Percentiles rank a stretch among this genome's conserved stretches.
phyloP scores from a whole-genome alignment of 768 basidiomycete species.

The Hygrophoropsis aurantiaca region DNA sequence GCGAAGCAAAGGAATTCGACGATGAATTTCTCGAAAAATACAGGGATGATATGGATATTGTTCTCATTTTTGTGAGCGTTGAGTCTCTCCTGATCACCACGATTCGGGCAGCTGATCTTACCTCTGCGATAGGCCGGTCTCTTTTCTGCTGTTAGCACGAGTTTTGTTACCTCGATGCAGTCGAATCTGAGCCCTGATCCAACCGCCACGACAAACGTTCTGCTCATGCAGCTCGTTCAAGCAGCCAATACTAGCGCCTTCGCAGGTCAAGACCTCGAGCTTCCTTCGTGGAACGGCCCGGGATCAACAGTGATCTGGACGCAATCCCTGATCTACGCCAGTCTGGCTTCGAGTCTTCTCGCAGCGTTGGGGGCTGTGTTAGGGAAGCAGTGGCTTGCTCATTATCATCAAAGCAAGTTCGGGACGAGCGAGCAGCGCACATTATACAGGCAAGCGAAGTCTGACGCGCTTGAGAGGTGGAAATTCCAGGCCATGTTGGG shows the following conservation, averaged over 20 bases:
- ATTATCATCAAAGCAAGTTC: slow-evolving; percentile 9
- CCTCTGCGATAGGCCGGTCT: slow-evolving; percentile 45
- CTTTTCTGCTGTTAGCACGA: slow-evolving; percentile 38
- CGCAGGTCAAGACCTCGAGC: neutral
- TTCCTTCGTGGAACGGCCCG: slow-evolving; percentile 19
- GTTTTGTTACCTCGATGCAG: slow-evolving; percentile 39
- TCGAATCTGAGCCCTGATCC: slow-evolving; percentile 31
- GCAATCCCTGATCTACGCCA: slow-evolving; percentile 19
- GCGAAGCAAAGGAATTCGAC: too few species aligned
- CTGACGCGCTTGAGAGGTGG: slow-evolving; percentile 12
- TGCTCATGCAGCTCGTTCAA: slow-evolving; percentile 22
- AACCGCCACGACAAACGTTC: slow-evolving; percentile 20
- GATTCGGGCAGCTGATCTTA: too few species aligned
- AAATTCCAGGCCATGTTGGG: slow-evolving; percentile 9
- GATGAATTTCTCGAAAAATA: too few species aligned
- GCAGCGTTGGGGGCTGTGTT: slow-evolving; percentile 21
- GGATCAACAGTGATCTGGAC: slow-evolving; percentile 9
- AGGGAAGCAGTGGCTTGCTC: slow-evolving; percentile 15
- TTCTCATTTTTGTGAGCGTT: too few species aligned
- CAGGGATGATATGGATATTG: too few species aligned
- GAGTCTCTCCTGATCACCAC: too few species aligned
- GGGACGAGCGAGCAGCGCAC: slow-evolving; percentile 13
- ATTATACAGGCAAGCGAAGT: slow-evolving; percentile 10
- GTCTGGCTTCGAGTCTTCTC: slow-evolving; percentile 18
- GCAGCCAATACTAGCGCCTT: slow-evolving; percentile 12